These are phyloP conservation scores for Penicillium ochrochloron DNA, from an alignment of 495 filamentous ascomycete genomes.

Conservation along the genomic window DNA sequence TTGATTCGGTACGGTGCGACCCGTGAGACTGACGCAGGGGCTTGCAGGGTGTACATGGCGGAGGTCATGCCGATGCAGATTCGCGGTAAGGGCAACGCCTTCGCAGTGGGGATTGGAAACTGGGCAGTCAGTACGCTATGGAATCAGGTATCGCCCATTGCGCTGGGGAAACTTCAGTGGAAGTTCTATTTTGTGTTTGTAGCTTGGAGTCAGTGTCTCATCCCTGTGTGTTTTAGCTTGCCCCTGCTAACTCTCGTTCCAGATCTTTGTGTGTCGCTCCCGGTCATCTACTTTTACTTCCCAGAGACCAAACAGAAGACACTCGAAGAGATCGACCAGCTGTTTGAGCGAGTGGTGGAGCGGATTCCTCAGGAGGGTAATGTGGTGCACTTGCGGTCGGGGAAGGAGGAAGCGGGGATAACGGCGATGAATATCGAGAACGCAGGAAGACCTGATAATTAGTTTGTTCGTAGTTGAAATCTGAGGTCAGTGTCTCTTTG, in stretches of 20 bases:
- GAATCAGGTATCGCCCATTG: slow-evolving; percentile 55
- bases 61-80: slow-evolving; percentile 59
- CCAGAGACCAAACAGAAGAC: slow-evolving; percentile 60
- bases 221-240: not conserved
- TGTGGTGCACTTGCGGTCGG: slow-evolving; percentile 22
- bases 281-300: slow-evolving; percentile 57
- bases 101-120: slow-evolving; percentile 53
- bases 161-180: slow-evolving; percentile 47
- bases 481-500: not conserved
- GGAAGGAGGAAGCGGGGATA: slow-evolving; percentile 25
- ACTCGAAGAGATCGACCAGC: slow-evolving; percentile 60
- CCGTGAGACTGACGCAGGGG: slow-evolving; percentile 5
- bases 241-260: slow-evolving; percentile 24
- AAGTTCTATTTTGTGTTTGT: slow-evolving; percentile 55
- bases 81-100: slow-evolving; percentile 51
- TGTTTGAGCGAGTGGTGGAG: slow-evolving; percentile 54
- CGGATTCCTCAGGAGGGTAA: slow-evolving; percentile 32
- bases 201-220: slow-evolving; percentile 38
- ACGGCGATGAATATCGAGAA: slow-evolving; percentile 28
- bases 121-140: slow-evolving; percentile 57
- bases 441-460: not conserved
- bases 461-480: not conserved
- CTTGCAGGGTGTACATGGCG: slow-evolving; percentile 48
- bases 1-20: not conserved
- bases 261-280: slow-evolving; percentile 41